These are phyloP conservation scores for Zygotorulaspora danielsina DNA, from an alignment of 805 yeast genomes.

Conservation along the genomic window DNA sequence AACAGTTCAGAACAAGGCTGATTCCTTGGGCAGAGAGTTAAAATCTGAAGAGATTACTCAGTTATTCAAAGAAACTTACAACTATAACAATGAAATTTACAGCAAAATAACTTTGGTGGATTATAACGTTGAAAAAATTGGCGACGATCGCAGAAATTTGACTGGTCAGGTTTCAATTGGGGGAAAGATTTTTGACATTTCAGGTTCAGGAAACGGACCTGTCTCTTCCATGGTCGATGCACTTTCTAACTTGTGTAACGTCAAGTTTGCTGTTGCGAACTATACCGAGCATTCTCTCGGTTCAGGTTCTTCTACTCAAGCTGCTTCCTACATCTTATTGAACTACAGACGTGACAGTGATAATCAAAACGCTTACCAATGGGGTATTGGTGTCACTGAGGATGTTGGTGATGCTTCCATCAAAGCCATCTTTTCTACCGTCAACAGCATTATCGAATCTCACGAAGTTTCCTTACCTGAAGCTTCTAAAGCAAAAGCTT, in stretches of 20 bases:
- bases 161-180: slow-evolving; percentile 40
- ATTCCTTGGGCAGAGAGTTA: slow-evolving; percentile 62
- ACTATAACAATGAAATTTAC: slow-evolving; percentile 38
- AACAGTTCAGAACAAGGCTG: slow-evolving; percentile 62
- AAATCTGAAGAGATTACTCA: slow-evolving; percentile 59
- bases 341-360: slow-evolving; percentile 44
- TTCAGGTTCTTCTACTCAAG: slow-evolving; percentile 63
- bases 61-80: slow-evolving; percentile 54
- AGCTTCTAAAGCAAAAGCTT: slow-evolving; percentile 12
- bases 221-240: slow-evolving; percentile 71
- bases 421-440: slow-evolving; percentile 59
- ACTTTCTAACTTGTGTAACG: slow-evolving; percentile 47
- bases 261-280: slow-evolving; percentile 56
- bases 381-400: slow-evolving; percentile 94
- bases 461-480: slow-evolving; percentile 30
- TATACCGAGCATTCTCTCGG: slow-evolving; percentile 74
- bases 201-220: slow-evolving; percentile 74
- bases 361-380: slow-evolving; percentile 42
- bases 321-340: slow-evolving; percentile 68
- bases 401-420: slow-evolving; percentile 86
- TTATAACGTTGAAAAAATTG: slow-evolving; percentile 38
- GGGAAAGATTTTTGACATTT: slow-evolving; percentile 36
- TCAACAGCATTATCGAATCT: slow-evolving; percentile 42
- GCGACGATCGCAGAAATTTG: slow-evolving; percentile 42
- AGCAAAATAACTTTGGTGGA: slow-evolving; percentile 39